These are phyloP conservation scores for Exophiala xenobiotica DNA, from an alignment of 2,329 filamentous ascomycete genomes.

Conservation along the genomic window DNA sequence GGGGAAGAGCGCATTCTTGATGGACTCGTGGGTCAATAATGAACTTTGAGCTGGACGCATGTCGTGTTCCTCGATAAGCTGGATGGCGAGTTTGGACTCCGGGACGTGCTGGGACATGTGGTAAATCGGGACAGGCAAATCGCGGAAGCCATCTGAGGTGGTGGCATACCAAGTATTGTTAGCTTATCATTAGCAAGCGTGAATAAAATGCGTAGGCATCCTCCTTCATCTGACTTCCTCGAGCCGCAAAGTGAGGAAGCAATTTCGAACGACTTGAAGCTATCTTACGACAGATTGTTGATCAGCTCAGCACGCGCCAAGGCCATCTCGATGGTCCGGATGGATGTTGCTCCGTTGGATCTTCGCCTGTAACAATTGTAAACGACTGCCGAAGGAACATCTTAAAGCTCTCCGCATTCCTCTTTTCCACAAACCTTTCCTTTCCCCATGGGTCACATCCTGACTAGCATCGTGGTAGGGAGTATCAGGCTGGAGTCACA, in stretches of 20 bases:
- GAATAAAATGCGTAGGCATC: not conserved
- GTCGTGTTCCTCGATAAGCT: no score
- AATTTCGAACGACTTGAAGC: not conserved
- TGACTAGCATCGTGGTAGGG: not conserved
- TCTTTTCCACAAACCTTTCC: not conserved
- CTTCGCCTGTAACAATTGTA: no score
- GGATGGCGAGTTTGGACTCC: no score
- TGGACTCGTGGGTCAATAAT: not conserved
- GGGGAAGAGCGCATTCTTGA: conserved; percentile 57
- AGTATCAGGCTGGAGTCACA: not conserved
- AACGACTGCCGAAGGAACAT: no score
- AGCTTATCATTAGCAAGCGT: conserved; percentile 5
- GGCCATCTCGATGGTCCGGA: no score
- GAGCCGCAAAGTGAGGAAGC: not conserved
- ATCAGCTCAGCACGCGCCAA: no score
- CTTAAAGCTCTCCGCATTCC: not conserved
- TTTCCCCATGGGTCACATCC: not conserved
- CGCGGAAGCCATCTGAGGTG: no score
- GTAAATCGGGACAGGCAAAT: not conserved
- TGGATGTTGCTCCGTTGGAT: no score
- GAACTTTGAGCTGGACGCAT: no score
- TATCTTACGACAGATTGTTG: no score
- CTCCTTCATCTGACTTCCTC: no score
- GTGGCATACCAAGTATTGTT: conserved; percentile 9
- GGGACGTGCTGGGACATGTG: no score